Evolutionary conservation across 305 asterid genomes (phyloP), one percentile per base, ranked within the genome.

Genomic region (Withania somnifera): DNA sequence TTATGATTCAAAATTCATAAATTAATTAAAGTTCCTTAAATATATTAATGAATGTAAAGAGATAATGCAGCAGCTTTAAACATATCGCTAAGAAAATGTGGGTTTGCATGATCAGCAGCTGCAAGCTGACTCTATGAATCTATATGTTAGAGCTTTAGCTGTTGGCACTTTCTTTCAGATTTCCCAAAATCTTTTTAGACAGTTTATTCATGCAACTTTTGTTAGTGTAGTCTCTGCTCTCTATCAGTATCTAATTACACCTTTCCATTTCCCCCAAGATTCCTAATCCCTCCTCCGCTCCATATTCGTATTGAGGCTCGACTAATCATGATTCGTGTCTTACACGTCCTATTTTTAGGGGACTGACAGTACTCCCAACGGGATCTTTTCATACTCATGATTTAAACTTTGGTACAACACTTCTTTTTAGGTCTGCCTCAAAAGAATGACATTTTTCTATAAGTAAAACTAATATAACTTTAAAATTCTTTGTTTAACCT

Each of bases 81-180:
- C 83, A 81, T 64, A 30, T 19, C 78, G 78, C 83, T 52, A 63
- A 50, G 73, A 60, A 58, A 78, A 36, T 45, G 79, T 52, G 38
- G 8, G 38, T 34, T 79, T 79, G 30, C 54, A 17, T 78, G 69
- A 17, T 78, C 53, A 57, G 30, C 42, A 56, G 11, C n/a, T n/a
- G n/a, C 24, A 47, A 80, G 83, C 83, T 64, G 83, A 80, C 83
- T 80, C 83, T 80, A 80, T 66, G 67, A 30, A 80, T 80, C 83
- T 80, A 64, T 64, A 19, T 34, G n/a, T n/a, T n/a, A n/a, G n/a
- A n/a, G n/a, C 83, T 80, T 80, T 81, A 66, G 83, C 79, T 20
- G 56, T 78, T 36, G 53, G 36, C 53, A 57, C 51, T 36, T 38
- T 42, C 56, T 54, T 60, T 78, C 20, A 53, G 68, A 53, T 78